Evolutionary conservation across 768 basidiomycete species (phyloP), one percentile per base, ranked within the genome.

Genomic region (Agaricus blazei): DNA sequence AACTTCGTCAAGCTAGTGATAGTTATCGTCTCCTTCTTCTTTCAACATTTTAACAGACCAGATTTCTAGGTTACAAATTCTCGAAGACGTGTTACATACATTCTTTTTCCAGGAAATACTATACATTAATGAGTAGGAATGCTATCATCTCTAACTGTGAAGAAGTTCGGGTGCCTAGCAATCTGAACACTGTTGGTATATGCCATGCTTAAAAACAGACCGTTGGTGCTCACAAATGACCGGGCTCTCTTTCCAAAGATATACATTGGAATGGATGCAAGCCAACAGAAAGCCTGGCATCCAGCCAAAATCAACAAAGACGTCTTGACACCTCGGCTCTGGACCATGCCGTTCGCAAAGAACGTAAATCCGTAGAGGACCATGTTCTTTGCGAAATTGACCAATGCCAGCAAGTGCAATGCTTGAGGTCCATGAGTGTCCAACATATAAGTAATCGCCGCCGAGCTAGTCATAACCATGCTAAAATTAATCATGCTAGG

Each of bases 21-120:
- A 66, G 66, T 34, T 71, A 70, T 60, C 75, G 78, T 60, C 81
- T 80, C 61, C 78, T 76, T 61, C 67, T 80, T 28, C 76, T 3
- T 81, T 80, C 58, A 73, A 79, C 63, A 67, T 77, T 15, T 78
- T 74, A 73, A 70, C 53, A 72, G 67, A 42, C 65, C 65, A 12
- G 67, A 67, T 19, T 47, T 54, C 15, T 49, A 55, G 26, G 19
- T 50, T 15, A 48, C 50, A 43, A 31, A 5, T 27, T 28, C 19
- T 12, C 45, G 46, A 44, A 14, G 23, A 27, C 44, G 9, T 19
- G 19, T 19, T 6, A 41, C 26, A 45, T 24, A 31, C 24, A 34
- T 19, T 23, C 37, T 34, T 44, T 9, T 11, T 23, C 15, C 19
- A 37, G 34, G 12, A 27, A 48, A 31, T 40, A 24, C 47, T 40